Percentiles rank a stretch among this genome's conserved stretches.
Evolutionary conservation across 768 basidiomycete species (phyloP).

Genomic region (Pleurotus djamor): DNA sequence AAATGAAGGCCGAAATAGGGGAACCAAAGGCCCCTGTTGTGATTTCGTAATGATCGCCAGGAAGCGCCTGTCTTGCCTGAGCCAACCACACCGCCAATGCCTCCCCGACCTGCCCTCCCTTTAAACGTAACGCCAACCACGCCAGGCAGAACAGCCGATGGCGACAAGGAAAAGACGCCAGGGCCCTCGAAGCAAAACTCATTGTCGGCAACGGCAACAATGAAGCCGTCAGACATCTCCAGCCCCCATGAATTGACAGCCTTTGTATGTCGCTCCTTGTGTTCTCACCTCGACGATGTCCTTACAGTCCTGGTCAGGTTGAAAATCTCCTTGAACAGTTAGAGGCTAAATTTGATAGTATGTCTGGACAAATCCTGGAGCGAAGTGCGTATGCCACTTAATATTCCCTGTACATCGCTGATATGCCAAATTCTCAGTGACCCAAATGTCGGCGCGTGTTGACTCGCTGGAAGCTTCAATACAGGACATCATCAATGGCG

Average conservation of each 20-base stretch:
- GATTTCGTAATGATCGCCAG: too few species aligned
- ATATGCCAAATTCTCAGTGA: constrained; percentile 54
- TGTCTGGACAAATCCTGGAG: constrained; percentile 88
- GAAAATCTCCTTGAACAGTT: constrained; percentile 86
- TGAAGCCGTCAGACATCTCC: constrained; percentile 66
- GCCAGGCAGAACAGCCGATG: constrained; percentile 42
- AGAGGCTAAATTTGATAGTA: constrained; percentile 90
- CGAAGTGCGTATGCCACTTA: constrained; percentile 44
- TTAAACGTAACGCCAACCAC: constrained; percentile 60
- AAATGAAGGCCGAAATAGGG: too few species aligned
- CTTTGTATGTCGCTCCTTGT: constrained; percentile 59
- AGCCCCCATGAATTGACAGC: constrained; percentile 94
- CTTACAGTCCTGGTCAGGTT: too few species aligned
- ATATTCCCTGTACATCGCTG: constrained; percentile 8
- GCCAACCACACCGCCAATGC: background rate
- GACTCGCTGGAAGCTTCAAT: constrained; percentile 89
- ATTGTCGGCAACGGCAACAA: constrained; percentile 29
- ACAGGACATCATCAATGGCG: constrained; percentile 87
- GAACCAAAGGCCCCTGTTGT: too few species aligned
- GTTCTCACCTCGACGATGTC: constrained; percentile 8
- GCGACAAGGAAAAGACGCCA: constrained; percentile 52
- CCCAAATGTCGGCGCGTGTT: constrained; percentile 88
- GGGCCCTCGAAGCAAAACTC: constrained; percentile 40
- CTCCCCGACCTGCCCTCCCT: constrained; percentile 52
- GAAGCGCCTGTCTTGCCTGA: too few species aligned